Percentiles rank a stretch among this genome's conserved stretches.
These are phyloP conservation scores for Lasiodiplodia theobromae DNA, from an alignment of 2,329 filamentous ascomycete genomes.

Conservation along the genomic window DNA sequence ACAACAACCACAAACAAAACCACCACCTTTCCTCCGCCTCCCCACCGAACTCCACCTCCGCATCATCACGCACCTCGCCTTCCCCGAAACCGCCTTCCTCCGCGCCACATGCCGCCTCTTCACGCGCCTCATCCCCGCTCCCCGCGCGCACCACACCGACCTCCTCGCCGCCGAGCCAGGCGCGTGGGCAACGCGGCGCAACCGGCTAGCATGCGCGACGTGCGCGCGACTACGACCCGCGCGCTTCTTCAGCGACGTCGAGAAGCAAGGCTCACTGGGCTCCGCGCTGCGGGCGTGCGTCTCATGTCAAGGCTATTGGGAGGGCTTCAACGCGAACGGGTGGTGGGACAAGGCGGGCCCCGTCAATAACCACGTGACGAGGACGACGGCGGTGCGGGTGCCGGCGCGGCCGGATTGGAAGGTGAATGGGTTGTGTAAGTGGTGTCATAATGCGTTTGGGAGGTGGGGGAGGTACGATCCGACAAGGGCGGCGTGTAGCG, in stretches of 20 bases:
- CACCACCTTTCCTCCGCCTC: constrained; percentile 3
- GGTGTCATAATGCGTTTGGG: not conserved
- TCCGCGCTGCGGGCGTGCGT: not conserved
- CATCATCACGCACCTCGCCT: not conserved
- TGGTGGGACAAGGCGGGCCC: no score
- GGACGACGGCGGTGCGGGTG: not conserved
- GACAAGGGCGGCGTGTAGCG: not conserved
- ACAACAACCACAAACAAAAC: not conserved
- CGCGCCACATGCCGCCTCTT: not conserved
- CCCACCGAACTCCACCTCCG: not conserved
- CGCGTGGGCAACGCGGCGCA: not conserved
- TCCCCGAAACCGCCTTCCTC: not conserved
- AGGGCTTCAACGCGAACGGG: not conserved
- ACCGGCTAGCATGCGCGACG: not conserved
- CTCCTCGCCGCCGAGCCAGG: not conserved
- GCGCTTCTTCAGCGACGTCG: not conserved
- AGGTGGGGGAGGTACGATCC: not conserved
- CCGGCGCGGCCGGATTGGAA: not conserved
- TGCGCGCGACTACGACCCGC: not conserved
- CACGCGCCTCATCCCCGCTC: not conserved
- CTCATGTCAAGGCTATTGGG: not conserved
- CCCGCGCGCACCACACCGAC: not conserved
- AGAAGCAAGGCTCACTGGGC: no score
- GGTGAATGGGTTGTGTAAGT: not conserved
- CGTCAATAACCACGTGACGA: not conserved